A percentile compares a stretch with the other conserved stretches of the same genome.
These are phyloP conservation scores for Millerago galiae DNA, from an alignment of 805 yeast species.

Conservation along the genomic window DNA sequence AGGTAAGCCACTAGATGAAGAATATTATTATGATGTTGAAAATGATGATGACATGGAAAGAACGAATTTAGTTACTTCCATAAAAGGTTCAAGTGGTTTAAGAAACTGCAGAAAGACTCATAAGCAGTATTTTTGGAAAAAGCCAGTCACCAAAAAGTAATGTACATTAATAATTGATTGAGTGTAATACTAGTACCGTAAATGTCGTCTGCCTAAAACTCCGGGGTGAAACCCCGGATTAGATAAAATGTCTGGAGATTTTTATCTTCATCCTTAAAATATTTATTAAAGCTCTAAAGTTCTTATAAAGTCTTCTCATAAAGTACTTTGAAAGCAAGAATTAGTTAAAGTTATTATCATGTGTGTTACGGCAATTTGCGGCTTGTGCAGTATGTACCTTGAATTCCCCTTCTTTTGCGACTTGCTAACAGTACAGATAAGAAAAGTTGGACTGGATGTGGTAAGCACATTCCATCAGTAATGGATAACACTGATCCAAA, in stretches of 20 bases:
- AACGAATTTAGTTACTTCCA: slow-evolving; percentile 58
- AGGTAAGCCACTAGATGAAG: slow-evolving; percentile 90
- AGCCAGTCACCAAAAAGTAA: slow-evolving; percentile 27
- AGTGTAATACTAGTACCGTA: too few relatives aligned
- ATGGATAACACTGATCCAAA: slow-evolving; percentile 44
- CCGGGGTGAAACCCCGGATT: background rate
- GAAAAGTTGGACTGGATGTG: slow-evolving; percentile 64
- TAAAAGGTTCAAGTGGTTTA: slow-evolving; percentile 75
- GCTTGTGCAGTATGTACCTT: slow-evolving; percentile 21
- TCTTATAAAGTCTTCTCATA: too few relatives aligned
- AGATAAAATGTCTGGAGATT: background rate
- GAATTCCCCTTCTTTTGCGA: background rate
- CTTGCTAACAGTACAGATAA: slow-evolving; percentile 25
- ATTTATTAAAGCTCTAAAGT: too few relatives aligned
- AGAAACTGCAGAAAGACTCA: slow-evolving; percentile 91
- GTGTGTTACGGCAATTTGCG: slow-evolving; percentile 23
- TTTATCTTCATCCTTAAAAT: background rate
- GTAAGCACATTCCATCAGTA: slow-evolving; percentile 45
- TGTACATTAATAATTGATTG: too few relatives aligned
- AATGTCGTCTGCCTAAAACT: background rate
- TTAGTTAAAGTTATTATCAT: slow-evolving; percentile 1
- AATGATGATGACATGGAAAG: slow-evolving; percentile 70
- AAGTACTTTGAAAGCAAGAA: too few relatives aligned
- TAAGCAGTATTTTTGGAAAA: slow-evolving; percentile 60
- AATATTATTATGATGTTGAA: slow-evolving; percentile 85